These are phyloP conservation scores for Hansenula sp. DNA, from an alignment of 1,139 yeast genomes.

Conservation along the genomic window DNA sequence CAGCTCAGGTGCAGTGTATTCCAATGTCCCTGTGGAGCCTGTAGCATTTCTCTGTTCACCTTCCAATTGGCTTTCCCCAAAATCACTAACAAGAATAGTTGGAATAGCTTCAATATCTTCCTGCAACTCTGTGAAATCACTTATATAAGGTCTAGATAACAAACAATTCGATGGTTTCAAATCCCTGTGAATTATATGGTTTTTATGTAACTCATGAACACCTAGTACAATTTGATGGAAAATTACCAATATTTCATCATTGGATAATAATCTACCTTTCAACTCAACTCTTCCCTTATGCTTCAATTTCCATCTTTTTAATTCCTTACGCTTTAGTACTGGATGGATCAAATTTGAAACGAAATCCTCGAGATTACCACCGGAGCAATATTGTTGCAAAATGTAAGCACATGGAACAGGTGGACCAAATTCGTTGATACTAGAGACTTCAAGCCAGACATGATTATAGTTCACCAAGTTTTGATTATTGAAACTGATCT, in stretches of 20 bases:
- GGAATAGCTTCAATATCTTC: constrained; percentile 41
- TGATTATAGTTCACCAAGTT: constrained; percentile 83
- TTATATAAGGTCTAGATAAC: constrained; percentile 37
- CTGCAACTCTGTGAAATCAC: constrained; percentile 10
- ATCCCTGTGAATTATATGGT: constrained; percentile 81
- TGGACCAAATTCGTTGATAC: constrained; percentile 53
- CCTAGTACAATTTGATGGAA: constrained; percentile 69
- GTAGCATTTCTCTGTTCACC: constrained; percentile 54
- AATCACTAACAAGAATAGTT: constrained; percentile 74
- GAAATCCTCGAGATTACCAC: constrained; percentile 79
- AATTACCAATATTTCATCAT: constrained; percentile 57
- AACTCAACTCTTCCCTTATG: constrained; percentile 24
- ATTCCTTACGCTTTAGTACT: constrained; percentile 13
- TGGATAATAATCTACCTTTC: constrained; percentile 29
- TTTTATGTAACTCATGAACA: constrained; percentile 63
- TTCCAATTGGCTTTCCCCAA: constrained; percentile 83
- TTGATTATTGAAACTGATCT: constrained; percentile 41
- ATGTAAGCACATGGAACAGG: constrained; percentile 79
- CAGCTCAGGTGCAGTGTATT: constrained; percentile 83
- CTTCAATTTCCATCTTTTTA: constrained; percentile 29
- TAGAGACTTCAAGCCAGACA: constrained; percentile 84
- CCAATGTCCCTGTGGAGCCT: constrained; percentile 85
- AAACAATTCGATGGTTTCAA: constrained; percentile 86
- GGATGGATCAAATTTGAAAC: constrained; percentile 34
- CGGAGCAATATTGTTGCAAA: constrained; percentile 81